Base-by-base conservation (phyloP, 2,329 filamentous ascomycete genomes). In the Colletotrichum paranaense region DNA sequence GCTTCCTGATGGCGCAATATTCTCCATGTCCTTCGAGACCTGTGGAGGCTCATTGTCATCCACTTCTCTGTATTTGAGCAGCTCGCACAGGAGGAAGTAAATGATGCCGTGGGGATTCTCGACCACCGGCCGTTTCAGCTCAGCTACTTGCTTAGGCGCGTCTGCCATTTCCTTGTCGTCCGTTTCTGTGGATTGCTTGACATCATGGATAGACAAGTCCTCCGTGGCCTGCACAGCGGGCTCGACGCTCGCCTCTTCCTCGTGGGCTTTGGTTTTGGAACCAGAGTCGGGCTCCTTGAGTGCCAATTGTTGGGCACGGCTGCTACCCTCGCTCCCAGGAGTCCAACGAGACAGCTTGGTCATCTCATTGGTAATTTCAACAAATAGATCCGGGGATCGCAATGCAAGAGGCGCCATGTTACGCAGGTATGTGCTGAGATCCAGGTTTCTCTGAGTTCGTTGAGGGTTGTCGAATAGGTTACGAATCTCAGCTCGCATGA, bases 21-120 rank as follows among this genome's bases (percentile, higher is more conserved):
- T 63, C 65, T 85, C 84, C 1, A 79, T 73, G 7, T 88, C 86
- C 72, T 88, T 89, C 7, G 83, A 77, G 59, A 80, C 77, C 64
- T 79, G 78, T 14, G 85, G 73, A 14, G 88, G 82, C 72, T 95
- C 93, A 78, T 93, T 95, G 79, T 98, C 96, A 49, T 97, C 94
- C 5, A 98, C 95, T 80, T 98, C 95, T 78, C 93, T 93, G 83
- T 97, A 98, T 63, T 94, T 95, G 68, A 98, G 88, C 58, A 99
- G 86, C 81, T 99, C 97, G 72, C 94, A 97, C 5, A 99, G 91
- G 26, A 99, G 87, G 82, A 98, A 99, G 79, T 98, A 95, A 71
- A 99, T 92, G 4, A 99, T 95, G 4, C 97, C 97, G 81, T 98
- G 97, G 0, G 96, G 95, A 75, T 97, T 95, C 81, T 98, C 95